Conservation (phyloP, 805 yeast genomes). For the Zygotorulaspora chibaensis region DNA sequence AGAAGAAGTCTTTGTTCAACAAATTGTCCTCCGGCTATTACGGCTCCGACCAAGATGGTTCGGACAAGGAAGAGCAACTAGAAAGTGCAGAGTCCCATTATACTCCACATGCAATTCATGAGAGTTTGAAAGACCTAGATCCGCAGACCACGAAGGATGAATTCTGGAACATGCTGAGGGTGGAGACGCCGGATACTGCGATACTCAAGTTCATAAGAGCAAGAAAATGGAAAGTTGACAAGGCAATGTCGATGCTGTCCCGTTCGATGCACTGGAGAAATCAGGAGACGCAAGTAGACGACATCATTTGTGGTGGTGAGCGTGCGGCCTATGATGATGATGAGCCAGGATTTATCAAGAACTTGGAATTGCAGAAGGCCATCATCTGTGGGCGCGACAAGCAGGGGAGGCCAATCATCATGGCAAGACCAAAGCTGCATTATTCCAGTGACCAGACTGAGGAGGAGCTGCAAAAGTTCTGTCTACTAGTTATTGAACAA, state of each 20-base stretch:
- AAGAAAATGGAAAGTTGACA: slow-evolving; percentile 75
- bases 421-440: slow-evolving; percentile 77
- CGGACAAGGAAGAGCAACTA: slow-evolving; percentile 7
- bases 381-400: slow-evolving; percentile 70
- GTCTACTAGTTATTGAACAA: slow-evolving; percentile 73
- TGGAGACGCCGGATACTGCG: slow-evolving; percentile 78
- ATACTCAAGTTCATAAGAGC: slow-evolving; percentile 77
- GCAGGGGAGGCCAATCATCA: slow-evolving; percentile 71
- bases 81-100: slow-evolving; percentile 16
- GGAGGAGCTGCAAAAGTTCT: slow-evolving; percentile 69
- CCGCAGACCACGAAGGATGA: slow-evolving; percentile 48
- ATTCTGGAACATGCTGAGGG: slow-evolving; percentile 59
- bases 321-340: slow-evolving; percentile 47
- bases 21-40: slow-evolving; percentile 14
- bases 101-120: slow-evolving; percentile 42
- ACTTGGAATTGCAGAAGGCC: slow-evolving; percentile 59
- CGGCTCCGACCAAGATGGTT: slow-evolving; percentile 6
- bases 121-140: slow-evolving; percentile 48
- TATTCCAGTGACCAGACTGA: slow-evolving; percentile 61
- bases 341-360: slow-evolving; percentile 41
- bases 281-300: slow-evolving; percentile 55
- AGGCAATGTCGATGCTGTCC: slow-evolving; percentile 66
- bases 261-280: slow-evolving; percentile 73
- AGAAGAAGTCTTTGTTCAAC: slow-evolving; percentile 27
- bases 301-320: slow-evolving; percentile 69